Base-by-base conservation (phyloP, 805 yeast genomes). In the Pichia nakasei region DNA sequence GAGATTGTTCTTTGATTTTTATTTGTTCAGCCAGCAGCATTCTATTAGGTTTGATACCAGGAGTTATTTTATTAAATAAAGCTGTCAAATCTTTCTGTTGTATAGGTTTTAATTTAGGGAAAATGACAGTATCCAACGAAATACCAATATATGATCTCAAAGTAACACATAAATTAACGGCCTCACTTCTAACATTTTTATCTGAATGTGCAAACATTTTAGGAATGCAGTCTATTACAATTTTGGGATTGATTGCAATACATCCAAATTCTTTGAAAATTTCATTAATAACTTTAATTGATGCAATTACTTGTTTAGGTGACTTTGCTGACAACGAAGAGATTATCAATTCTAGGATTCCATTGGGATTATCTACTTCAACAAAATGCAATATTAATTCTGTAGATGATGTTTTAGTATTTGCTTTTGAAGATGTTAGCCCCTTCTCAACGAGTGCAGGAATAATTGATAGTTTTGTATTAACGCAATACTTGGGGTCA, bases 161-260 rank as follows among this genome's bases (percentile, higher is more conserved):
- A 44, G 79, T 84, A 5, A 85, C 76, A 0, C 88, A 69, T 50
- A 91, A 67, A 36, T 70, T 68, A 5, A 81, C 72, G 2, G 96
- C 77, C 57, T 85, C 95, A 1, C 79, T 75, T 56, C 98, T 75
- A 8, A 93, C 96, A 43, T 76, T 85, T 49, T 75, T 77, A 63
- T 93, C 97, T 1, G 95, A 85, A 61, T 89, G 95, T 3, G 77
- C 80, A 56, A 87, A 87, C 39, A 88, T 61, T 52, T 78, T 81
- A 1, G 86, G 78, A 27, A 93, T 63, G 9, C 54, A 56, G 22
- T 78, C 74, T 22, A 86, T 57, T 0, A 81, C 68, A 3, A 74
- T 66, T 52, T 76, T 71, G 11, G 91, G 80, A 39, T 77, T 63
- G 35, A 80, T 68, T 9, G 76, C 70, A 39, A 67, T 63, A 51